These are phyloP conservation scores for Diospyros lotus DNA, from an alignment of 148 eudicot genomes.

Conservation along the genomic window DNA sequence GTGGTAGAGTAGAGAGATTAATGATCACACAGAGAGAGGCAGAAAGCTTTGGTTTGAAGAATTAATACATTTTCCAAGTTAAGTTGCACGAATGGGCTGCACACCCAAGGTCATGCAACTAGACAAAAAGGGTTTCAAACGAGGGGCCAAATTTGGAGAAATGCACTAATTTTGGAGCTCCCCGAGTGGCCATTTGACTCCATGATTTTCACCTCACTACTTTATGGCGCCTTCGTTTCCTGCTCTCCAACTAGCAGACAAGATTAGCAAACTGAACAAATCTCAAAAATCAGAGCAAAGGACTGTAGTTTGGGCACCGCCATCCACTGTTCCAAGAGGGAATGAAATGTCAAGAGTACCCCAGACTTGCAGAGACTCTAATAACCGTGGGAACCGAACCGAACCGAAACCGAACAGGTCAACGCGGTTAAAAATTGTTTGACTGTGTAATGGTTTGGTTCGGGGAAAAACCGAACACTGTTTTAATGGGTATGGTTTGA, in stretches of 20 bases:
- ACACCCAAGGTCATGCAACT: constrained; percentile 9
- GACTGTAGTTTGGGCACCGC: too few species aligned
- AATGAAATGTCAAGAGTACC: background rate
- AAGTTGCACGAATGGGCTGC: constrained; percentile 16
- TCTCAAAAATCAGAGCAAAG: too few species aligned
- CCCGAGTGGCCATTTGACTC: constrained; percentile 14
- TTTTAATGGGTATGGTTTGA: too few species aligned
- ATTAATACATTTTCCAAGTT: constrained; percentile 15
- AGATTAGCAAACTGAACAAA: too few species aligned
- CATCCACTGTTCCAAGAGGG: background rate
- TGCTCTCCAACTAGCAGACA: background rate
- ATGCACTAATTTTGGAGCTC: constrained; percentile 16
- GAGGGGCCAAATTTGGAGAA: constrained; percentile 18
- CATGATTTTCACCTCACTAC: constrained; percentile 2
- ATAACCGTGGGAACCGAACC: background rate
- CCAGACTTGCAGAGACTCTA: background rate
- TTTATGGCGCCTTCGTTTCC: background rate
- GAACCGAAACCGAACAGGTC: too few species aligned
- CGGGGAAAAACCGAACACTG: too few species aligned
- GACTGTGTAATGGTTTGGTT: too few species aligned
- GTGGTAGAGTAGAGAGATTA: background rate
- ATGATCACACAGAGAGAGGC: constrained; percentile 1
- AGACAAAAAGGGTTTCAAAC: constrained; percentile 11
- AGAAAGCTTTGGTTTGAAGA: constrained; percentile 6
- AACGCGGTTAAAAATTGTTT: too few species aligned